Conservation (phyloP, 2,329 filamentous ascomycete genomes). For the Tolypocladium tundrense region DNA sequence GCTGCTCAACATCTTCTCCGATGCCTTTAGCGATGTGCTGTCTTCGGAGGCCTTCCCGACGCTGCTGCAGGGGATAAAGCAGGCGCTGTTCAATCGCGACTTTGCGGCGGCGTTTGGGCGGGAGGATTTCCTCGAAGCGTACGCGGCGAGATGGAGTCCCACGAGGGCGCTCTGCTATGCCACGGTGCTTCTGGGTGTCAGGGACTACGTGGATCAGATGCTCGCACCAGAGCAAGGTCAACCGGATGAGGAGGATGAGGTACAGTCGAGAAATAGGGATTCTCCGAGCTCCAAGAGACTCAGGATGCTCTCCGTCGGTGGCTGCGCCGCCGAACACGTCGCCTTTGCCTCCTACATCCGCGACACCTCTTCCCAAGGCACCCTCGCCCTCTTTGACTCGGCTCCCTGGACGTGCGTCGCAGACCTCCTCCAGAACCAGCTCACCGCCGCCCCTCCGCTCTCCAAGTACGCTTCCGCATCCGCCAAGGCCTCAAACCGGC, state of each 20-base stretch:
- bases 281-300: slow-evolving; percentile 11
- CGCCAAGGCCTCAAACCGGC: slow-evolving; percentile 30
- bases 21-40: slow-evolving; percentile 47
- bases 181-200: slow-evolving; percentile 34
- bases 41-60: slow-evolving; percentile 35
- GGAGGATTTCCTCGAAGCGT: slow-evolving; percentile 63
- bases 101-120: slow-evolving; percentile 71
- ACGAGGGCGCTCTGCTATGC: slow-evolving; percentile 74
- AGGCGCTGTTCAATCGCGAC: slow-evolving; percentile 75
- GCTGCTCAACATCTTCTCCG: slow-evolving; percentile 62
- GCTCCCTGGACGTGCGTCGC: slow-evolving; percentile 66
- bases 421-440: slow-evolving; percentile 41
- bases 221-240: not conserved
- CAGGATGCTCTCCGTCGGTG: slow-evolving; percentile 39
- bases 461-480: slow-evolving; percentile 43
- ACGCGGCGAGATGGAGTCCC: slow-evolving; percentile 86
- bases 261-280: not conserved
- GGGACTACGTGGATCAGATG: slow-evolving; percentile 20
- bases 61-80: slow-evolving; percentile 72
- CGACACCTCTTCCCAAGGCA: slow-evolving; percentile 13
- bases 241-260: not conserved
- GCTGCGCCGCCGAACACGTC: slow-evolving; percentile 52
- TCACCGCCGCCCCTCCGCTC: slow-evolving; percentile 40
- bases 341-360: slow-evolving; percentile 37
- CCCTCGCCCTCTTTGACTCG: slow-evolving; percentile 65